These are phyloP conservation scores for Allium sativum DNA, from an alignment of 106 monocot genomes.

Conservation along the genomic window DNA sequence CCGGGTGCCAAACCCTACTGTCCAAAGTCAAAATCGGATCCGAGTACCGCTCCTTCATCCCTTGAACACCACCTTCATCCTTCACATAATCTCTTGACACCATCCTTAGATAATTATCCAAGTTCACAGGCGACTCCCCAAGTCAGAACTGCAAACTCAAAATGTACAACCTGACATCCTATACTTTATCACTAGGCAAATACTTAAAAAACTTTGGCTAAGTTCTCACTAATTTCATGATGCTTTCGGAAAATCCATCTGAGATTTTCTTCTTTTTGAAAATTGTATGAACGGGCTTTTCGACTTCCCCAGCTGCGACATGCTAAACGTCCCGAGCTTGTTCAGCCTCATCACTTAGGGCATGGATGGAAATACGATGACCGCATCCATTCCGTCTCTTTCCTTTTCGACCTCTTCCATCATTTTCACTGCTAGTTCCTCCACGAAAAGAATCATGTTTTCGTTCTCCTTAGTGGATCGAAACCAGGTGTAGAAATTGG, in stretches of 20 bases:
- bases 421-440: conserved; percentile 53
- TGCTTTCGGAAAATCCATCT: conserved; percentile 56
- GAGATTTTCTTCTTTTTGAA: conserved; percentile 56
- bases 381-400: conserved; percentile 57
- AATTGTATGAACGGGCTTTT: conserved; percentile 66
- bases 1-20: conserved; percentile 58
- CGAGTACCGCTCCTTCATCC: conserved; percentile 23
- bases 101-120: conserved; percentile 68
- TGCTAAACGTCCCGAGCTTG: conserved; percentile 72
- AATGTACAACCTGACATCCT: conserved; percentile 67
- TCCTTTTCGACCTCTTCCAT: conserved; percentile 54
- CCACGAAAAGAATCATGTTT: too few species aligned
- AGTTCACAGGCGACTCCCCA: conserved; percentile 56
- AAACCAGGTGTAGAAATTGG: too few species aligned
- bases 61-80: too few species aligned
- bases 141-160: conserved; percentile 79
- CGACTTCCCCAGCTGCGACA: conserved; percentile 73
- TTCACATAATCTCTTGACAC: conserved; percentile 48
- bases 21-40: conserved; percentile 58
- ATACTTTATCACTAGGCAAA: conserved; percentile 61
- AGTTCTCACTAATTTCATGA: conserved; percentile 60
- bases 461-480: too few species aligned
- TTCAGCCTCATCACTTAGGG: conserved; percentile 77
- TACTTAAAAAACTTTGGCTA: conserved; percentile 70
- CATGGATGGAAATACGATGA: conserved; percentile 69